Evolutionary conservation across 2,329 filamentous ascomycete species (phyloP).

Genomic region (Plectosphaerella sp.): DNA sequence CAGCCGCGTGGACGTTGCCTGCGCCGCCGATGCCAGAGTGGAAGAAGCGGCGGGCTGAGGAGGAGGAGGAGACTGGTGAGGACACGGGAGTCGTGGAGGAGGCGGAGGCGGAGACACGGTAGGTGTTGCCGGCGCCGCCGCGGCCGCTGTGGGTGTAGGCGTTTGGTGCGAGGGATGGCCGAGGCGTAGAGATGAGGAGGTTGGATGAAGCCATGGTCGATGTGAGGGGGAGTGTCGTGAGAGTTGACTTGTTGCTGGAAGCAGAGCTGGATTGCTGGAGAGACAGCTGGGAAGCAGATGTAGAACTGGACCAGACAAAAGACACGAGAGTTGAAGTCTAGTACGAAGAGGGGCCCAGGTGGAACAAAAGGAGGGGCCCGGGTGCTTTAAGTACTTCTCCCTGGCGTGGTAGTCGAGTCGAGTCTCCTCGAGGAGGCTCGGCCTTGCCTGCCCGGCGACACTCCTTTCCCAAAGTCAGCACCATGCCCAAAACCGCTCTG

Average conservation of each 20-base stretch:
- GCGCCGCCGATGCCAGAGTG: constrained; percentile 64
- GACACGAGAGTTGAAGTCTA: background rate
- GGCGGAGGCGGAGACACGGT: constrained; percentile 40
- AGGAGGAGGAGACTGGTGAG: constrained; percentile 37
- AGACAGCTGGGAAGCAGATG: background rate
- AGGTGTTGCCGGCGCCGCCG: constrained; percentile 53
- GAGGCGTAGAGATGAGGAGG: constrained; percentile 43
- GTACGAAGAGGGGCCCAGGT: background rate
- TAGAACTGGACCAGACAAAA: background rate
- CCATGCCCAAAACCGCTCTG: background rate
- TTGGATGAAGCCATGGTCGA: constrained; percentile 16
- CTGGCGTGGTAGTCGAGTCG: background rate
- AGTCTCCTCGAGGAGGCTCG: background rate
- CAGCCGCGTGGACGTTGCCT: constrained; percentile 62
- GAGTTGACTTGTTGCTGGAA: background rate
- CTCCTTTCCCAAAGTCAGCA: background rate
- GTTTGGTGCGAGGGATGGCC: constrained; percentile 41
- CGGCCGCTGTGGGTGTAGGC: constrained; percentile 49
- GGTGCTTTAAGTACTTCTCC: background rate
- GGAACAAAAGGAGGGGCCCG: background rate
- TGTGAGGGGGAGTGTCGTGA: background rate
- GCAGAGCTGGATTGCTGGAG: background rate
- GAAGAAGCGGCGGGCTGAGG: constrained; percentile 44
- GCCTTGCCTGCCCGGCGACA: background rate
- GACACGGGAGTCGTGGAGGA: constrained; percentile 37